Percentiles rank a stretch among this genome's conserved stretches.
phyloP scores from a whole-genome alignment of 1,284 basidiomycete genomes.

The Trichosporon sp. region DNA sequence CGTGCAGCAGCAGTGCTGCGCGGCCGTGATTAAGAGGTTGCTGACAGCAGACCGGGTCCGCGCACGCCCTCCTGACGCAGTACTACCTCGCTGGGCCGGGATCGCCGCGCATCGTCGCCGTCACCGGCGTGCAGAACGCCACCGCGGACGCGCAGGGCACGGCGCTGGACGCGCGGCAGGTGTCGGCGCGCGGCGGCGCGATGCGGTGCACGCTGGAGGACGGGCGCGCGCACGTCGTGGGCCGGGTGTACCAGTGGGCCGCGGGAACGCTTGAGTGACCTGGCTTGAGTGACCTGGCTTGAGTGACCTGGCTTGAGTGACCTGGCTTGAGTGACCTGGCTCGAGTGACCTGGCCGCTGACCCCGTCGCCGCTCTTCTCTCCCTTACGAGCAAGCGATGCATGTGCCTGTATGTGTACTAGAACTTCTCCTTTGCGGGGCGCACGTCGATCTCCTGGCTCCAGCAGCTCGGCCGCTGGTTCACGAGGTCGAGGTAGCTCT shows the following conservation, averaged over 20 bases:
- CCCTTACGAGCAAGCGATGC: no score
- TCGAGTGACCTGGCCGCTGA: no score
- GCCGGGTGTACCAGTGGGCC: slow-evolving; percentile 11
- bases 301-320: no score
- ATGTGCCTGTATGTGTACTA: no score
- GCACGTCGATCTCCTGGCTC: slow-evolving; percentile 45
- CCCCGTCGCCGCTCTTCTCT: no score
- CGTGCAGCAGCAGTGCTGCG: neutral
- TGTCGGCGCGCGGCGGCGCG: slow-evolving; percentile 14
- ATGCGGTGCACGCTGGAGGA: slow-evolving; percentile 12
- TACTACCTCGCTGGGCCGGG: slow-evolving; percentile 30
- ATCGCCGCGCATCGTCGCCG: neutral
- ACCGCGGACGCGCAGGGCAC: neutral
- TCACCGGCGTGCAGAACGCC: neutral
- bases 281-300: no score
- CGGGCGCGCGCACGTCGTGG: slow-evolving; percentile 11
- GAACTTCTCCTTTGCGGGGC: slow-evolving; percentile 18
- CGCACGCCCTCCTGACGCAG: slow-evolving; percentile 34
- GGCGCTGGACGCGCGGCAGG: slow-evolving; percentile 16
- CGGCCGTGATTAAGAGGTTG: neutral
- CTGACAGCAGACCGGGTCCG: slow-evolving; percentile 32
- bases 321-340: no score
- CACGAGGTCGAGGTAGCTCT: slow-evolving; percentile 41
- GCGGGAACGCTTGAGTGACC: slow-evolving; percentile 4
- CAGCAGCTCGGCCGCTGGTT: slow-evolving; percentile 42